Evolutionary conservation across 345 rosid species (phyloP).

Genomic region (Psidium guajava): DNA sequence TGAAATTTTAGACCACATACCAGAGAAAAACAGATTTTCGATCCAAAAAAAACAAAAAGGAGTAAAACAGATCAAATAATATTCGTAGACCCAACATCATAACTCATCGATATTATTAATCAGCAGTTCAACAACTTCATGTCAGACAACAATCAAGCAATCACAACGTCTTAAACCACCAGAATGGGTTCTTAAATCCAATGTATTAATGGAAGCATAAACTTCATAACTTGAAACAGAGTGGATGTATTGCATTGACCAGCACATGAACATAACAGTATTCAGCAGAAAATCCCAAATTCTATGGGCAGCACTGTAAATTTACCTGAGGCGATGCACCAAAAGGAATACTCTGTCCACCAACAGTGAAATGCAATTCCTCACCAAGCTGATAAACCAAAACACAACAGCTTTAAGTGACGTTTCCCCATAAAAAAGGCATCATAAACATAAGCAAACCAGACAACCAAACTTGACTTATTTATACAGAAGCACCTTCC

Average conservation of each 20-base stretch:
- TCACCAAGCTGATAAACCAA: constrained; percentile 61
- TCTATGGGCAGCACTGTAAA: not conserved
- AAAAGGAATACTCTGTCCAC: constrained; percentile 87
- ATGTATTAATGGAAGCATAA: not conserved
- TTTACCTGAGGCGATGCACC: constrained; percentile 98
- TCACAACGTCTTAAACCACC: not conserved
- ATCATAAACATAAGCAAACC: not conserved
- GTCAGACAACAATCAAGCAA: not conserved
- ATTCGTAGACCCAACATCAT: not conserved
- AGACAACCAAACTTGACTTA: not conserved
- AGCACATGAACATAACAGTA: not conserved
- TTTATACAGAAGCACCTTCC: not conserved
- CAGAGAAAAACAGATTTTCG: not conserved
- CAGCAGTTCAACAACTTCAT: not conserved
- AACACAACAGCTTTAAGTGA: not conserved
- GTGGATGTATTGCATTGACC: not conserved
- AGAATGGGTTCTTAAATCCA: not conserved
- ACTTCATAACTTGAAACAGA: not conserved
- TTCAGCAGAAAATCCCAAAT: not conserved
- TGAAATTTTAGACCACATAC: not conserved
- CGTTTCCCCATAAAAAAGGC: not conserved
- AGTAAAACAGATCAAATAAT: not conserved
- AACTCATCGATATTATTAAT: not conserved
- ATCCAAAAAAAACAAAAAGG: no score
- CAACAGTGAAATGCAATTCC: constrained; percentile 63